Evolutionary conservation across 139 green algal genomes (phyloP).

Genomic region (Chlamydomonas incerta): DNA sequence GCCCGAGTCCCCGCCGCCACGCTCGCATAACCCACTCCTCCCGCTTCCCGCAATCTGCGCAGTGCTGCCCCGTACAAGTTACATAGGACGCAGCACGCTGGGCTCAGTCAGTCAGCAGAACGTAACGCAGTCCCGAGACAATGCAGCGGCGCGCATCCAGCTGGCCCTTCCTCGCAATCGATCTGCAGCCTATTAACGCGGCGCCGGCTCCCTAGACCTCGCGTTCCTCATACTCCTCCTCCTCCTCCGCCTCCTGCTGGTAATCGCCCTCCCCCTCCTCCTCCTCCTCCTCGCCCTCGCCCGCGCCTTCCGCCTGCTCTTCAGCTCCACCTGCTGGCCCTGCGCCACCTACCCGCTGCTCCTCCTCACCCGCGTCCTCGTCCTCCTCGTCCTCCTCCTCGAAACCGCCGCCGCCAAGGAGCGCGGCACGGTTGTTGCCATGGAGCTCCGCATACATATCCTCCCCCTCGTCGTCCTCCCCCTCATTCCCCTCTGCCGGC

Average conservation of each 20-base stretch:
- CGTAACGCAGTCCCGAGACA: too few species aligned
- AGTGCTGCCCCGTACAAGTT: too few species aligned
- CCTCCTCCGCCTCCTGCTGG: background rate
- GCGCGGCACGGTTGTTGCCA: background rate
- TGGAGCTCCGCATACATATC: constrained; percentile 23
- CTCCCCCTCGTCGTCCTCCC: background rate
- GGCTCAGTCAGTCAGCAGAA: too few species aligned
- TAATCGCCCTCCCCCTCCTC: background rate
- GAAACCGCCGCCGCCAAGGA: background rate
- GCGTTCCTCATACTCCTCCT: background rate
- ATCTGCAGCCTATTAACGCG: too few species aligned
- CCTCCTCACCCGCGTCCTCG: background rate
- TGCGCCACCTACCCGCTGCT: background rate
- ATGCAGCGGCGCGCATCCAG: too few species aligned
- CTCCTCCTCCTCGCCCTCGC: background rate
- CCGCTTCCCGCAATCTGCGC: too few species aligned
- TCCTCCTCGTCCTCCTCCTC: background rate
- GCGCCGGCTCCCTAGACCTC: background rate
- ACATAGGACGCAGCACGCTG: too few species aligned
- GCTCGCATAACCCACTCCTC: too few species aligned
- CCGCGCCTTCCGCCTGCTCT: background rate
- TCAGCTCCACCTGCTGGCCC: background rate
- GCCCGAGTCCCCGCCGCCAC: too few species aligned
- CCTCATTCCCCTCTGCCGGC: background rate
- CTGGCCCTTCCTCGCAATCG: too few species aligned